Conservation (phyloP, 2,329 filamentous ascomycete species). For the Penicillium sp. region DNA sequence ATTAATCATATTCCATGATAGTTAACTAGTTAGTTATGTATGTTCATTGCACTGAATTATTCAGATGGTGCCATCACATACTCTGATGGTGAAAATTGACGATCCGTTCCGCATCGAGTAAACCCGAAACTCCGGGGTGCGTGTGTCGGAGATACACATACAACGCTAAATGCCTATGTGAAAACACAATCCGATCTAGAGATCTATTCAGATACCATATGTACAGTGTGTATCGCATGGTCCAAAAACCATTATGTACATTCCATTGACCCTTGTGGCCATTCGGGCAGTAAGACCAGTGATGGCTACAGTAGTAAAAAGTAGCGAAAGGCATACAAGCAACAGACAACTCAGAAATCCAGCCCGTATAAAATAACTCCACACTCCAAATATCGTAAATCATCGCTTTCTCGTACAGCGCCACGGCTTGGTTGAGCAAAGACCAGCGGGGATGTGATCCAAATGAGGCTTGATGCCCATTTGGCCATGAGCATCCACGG, state of each 20-base stretch:
- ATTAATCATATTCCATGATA: too few species aligned
- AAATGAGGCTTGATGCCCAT: neutral
- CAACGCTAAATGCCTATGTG: neutral
- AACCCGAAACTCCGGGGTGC: neutral
- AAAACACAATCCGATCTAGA: neutral
- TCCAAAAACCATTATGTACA: conserved; percentile 13
- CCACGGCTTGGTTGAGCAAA: neutral
- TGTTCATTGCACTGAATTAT: neutral
- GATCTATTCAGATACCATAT: conserved; percentile 13
- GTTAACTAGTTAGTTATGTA: too few species aligned
- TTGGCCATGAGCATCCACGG: neutral
- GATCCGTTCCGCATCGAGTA: conserved; percentile 7
- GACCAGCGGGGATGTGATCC: neutral
- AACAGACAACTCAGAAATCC: neutral
- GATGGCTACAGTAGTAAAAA: neutral
- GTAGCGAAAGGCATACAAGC: neutral
- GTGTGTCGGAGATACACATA: neutral
- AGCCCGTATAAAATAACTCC: neutral
- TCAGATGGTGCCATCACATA: conserved; percentile 16
- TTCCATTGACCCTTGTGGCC: neutral
- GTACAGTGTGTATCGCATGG: conserved; percentile 3
- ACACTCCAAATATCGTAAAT: conserved; percentile 16
- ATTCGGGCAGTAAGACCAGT: neutral
- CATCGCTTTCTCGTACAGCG: conserved; percentile 9
- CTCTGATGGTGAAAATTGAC: conserved; percentile 10